Base-by-base conservation (phyloP, 331 rosid genomes). In the Saraca asoca region DNA sequence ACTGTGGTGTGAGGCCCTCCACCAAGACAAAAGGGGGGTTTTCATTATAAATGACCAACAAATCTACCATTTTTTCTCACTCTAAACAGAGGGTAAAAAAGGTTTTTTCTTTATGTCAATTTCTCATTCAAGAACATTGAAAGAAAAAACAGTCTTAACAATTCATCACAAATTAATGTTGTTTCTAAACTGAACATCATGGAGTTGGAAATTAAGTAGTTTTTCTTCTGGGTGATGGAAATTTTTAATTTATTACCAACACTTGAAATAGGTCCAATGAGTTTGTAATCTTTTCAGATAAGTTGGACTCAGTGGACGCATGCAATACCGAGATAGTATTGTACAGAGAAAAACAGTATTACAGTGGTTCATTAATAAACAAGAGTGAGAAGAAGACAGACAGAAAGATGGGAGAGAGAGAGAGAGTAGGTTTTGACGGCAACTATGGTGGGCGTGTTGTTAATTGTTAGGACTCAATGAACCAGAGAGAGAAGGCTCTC, bases 1-100 rank as follows among this genome's bases (percentile, higher is more conserved):
- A 69, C 84, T 67, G 79, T 65, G 29, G 61, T 24, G 80, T 37
- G 83, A 80, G 79, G 75, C 89, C 91, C 95, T 74, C 95, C 91
- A 80, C 91, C 87, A 65, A 71, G 81, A 82, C 90, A 56, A 68
- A 86, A 73, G 62, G 50, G 65, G 44, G 51, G 80, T 59, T 78
- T 83, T 80, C 80, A 82, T 77, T n/a, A n/a, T 79, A 74, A 78
- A 54, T 71, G 38, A 70, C 39, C n/a, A 48, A 66, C 59, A 70
- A 15, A 18, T 46, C 61, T 58, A 39, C 24, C 42, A 69, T 39
- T 56, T 39, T 51, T 52, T 5, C 11, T n/a, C n/a, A 45, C 24
- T 33, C 46, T 31, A 80, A 75, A 62, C 41, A 14, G 14, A 13
- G 8, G 33, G 44, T 24, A 7, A 24, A n/a, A 42, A 62, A 5